These are phyloP conservation scores for Batkoa obscura DNA, from an alignment of 371 early-diverging fungal genomes.

Conservation along the genomic window DNA sequence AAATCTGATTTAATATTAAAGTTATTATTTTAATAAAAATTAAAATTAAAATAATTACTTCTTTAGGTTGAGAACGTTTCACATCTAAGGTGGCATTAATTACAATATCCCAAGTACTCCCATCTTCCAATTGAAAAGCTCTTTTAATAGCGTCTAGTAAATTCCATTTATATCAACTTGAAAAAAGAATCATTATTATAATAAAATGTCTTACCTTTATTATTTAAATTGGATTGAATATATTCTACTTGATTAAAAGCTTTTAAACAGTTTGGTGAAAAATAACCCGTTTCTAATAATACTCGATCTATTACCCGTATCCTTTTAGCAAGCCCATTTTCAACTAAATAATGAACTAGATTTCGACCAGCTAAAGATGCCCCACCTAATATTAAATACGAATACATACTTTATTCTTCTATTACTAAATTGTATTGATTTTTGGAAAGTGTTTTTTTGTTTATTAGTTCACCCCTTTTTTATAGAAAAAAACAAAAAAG, in stretches of 20 bases:
- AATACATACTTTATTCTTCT: not conserved
- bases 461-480: too few relatives aligned
- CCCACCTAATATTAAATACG: constrained; percentile 4
- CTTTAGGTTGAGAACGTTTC: constrained; percentile 1
- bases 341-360: constrained; percentile 1
- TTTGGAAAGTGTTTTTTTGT: too few relatives aligned
- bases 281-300: constrained; percentile 2
- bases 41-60: not conserved
- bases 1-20: not conserved
- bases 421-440: too few relatives aligned
- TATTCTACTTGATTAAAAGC: constrained; percentile 3
- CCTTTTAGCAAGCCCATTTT: not conserved
- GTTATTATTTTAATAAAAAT: not conserved
- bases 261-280: not conserved
- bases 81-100: not conserved
- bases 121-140: not conserved
- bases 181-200: too few relatives aligned
- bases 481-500: too few relatives aligned
- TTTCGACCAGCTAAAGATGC: not conserved
- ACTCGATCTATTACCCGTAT: constrained; percentile 2
- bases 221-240: not conserved
- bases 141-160: not conserved
- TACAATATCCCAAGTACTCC: constrained; percentile 2
- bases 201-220: not conserved
- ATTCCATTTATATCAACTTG: too few relatives aligned